Conservation (phyloP, 2,329 filamentous ascomycete genomes). For the Ascochyta fabae region DNA sequence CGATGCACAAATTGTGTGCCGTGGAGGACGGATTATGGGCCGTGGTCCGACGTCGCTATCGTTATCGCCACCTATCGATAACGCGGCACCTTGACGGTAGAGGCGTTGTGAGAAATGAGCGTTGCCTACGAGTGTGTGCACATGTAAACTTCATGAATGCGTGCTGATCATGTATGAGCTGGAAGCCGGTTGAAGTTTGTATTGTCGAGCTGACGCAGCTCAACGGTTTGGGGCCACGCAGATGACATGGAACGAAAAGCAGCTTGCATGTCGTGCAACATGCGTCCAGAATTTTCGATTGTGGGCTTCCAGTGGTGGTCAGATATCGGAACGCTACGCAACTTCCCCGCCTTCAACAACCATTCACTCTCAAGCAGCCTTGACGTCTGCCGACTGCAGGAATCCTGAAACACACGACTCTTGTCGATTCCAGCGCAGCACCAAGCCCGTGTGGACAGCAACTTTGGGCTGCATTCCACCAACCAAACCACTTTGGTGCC, state of each 20-base stretch:
- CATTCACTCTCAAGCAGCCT: conserved; percentile 20
- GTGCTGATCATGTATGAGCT: background rate
- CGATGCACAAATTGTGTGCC: conserved; percentile 35
- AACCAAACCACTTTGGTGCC: conserved; percentile 10
- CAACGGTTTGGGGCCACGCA: conserved; percentile 7
- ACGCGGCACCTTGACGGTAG: conserved; percentile 3
- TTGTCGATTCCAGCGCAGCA: conserved; percentile 11
- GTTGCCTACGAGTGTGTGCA: background rate
- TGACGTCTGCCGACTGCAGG: conserved; percentile 20
- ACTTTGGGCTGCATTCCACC: conserved; percentile 31
- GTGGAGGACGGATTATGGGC: background rate
- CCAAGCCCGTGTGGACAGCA: conserved; percentile 18
- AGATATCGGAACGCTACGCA: conserved; percentile 5
- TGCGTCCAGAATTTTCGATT: background rate
- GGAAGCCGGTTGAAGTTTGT: background rate
- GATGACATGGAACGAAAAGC: conserved; percentile 11
- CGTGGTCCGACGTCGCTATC: conserved; percentile 4
- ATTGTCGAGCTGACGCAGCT: background rate
- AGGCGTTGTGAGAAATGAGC: conserved; percentile 14
- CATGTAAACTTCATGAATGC: background rate
- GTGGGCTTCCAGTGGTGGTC: background rate
- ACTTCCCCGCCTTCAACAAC: conserved; percentile 17
- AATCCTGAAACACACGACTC: conserved; percentile 35
- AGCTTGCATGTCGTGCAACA: conserved; percentile 8
- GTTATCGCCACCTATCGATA: conserved; percentile 25